A percentile compares a stretch with the other conserved stretches of the same genome.
These are phyloP conservation scores for Erodium texanum DNA, from an alignment of 441 rosid species.

Conservation along the genomic window DNA sequence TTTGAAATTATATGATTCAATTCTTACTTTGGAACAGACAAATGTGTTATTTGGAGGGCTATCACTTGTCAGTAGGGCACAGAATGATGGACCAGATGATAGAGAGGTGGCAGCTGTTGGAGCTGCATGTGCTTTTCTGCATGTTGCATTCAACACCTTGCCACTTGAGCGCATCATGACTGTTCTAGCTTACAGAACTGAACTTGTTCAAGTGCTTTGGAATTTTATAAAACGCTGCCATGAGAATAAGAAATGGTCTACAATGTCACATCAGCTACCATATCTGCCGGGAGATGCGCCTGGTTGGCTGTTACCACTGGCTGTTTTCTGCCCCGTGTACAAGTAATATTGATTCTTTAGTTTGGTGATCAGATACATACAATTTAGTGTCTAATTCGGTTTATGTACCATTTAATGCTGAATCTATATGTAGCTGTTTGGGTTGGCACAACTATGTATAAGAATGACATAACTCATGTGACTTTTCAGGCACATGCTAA, in stretches of 20 bases:
- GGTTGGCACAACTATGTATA: neutral
- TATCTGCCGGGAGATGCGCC: slow-evolving; percentile 75
- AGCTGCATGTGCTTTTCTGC: slow-evolving; percentile 88
- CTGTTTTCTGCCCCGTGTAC: slow-evolving; percentile 95
- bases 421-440: neutral
- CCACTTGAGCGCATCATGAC: slow-evolving; percentile 86
- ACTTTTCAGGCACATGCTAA: slow-evolving; percentile 91
- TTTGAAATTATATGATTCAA: no score
- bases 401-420: neutral
- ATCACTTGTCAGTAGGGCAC: slow-evolving; percentile 28
- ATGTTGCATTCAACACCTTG: slow-evolving; percentile 65
- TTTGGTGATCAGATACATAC: no score
- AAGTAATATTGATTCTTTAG: slow-evolving; percentile 48
- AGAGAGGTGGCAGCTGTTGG: slow-evolving; percentile 78
- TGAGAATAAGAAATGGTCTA: slow-evolving; percentile 73
- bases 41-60: slow-evolving; percentile 65
- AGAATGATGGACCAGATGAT: slow-evolving; percentile 38
- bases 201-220: slow-evolving; percentile 88
- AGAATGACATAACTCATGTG: slow-evolving; percentile 14
- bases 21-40: slow-evolving; percentile 50
- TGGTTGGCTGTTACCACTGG: slow-evolving; percentile 89
- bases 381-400: neutral
- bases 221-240: slow-evolving; percentile 82
- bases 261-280: slow-evolving; percentile 46
- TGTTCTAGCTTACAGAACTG: slow-evolving; percentile 86